phyloP scores from a whole-genome alignment of 2,329 filamentous ascomycete genomes.

The Alternaria triticimaculans region DNA sequence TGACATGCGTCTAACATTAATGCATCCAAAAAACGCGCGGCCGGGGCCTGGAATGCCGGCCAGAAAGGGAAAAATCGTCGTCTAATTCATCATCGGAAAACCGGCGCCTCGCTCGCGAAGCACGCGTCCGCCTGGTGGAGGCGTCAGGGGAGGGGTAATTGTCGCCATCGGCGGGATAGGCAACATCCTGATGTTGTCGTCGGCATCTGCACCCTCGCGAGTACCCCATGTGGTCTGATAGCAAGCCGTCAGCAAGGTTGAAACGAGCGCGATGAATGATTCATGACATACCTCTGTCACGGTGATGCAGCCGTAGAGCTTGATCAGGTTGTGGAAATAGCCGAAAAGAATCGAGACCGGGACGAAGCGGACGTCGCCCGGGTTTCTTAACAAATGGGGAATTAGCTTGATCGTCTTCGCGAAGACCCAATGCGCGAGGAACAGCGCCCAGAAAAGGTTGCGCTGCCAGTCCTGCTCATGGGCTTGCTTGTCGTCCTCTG shows the following conservation, averaged over 20 bases:
- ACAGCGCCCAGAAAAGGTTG: slow-evolving; percentile 40
- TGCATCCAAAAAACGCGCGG: slow-evolving; percentile 32
- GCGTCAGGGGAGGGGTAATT: slow-evolving; percentile 45
- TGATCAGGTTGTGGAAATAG: slow-evolving; percentile 91
- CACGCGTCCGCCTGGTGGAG: slow-evolving; percentile 41
- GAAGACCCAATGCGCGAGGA: slow-evolving; percentile 64
- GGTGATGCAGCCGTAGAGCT: slow-evolving; percentile 84
- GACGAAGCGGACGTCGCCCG: slow-evolving; percentile 78
- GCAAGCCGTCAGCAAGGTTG: slow-evolving; percentile 24
- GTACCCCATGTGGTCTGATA: slow-evolving; percentile 91
- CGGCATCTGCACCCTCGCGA: slow-evolving; percentile 86
- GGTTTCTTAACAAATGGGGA: slow-evolving; percentile 84
- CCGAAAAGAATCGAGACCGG: slow-evolving; percentile 90
- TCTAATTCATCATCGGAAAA: slow-evolving; percentile 37
- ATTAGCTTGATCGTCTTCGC: slow-evolving; percentile 92
- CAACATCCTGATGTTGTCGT: slow-evolving; percentile 56
- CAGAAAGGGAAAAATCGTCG: slow-evolving; percentile 30
- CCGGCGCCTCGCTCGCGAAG: slow-evolving; percentile 45
- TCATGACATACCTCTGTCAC: slow-evolving; percentile 52
- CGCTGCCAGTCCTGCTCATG: slow-evolving; percentile 29
- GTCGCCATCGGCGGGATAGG: slow-evolving; percentile 43
- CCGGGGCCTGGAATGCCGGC: slow-evolving; percentile 28
- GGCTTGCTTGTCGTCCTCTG: slow-evolving; percentile 21
- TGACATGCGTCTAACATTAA: slow-evolving; percentile 47
- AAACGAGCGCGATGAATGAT: slow-evolving; percentile 20